A percentile compares a stretch with the other conserved stretches of the same genome.
Evolutionary conservation across 1,284 basidiomycete genomes (phyloP).

Genomic region (Cutaneotrichosporon curvatum): DNA sequence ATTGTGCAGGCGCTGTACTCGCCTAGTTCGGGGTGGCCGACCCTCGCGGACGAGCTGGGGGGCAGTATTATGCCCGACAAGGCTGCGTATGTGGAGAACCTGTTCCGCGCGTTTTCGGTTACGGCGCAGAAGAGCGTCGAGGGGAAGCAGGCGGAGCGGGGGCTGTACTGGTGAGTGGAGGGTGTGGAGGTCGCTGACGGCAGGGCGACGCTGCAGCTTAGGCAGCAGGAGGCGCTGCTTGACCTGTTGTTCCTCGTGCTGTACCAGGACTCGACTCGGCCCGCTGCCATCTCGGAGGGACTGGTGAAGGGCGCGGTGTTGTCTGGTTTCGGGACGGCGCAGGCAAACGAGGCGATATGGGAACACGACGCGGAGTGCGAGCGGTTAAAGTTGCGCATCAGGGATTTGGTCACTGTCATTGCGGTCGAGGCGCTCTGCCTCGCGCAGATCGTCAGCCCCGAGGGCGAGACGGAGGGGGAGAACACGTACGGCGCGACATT

Average conservation of each 20-base stretch:
- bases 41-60: conserved; percentile 13
- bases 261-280: conserved; percentile 28
- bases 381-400: conserved; percentile 24
- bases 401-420: conserved; percentile 34
- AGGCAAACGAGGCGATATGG: conserved; percentile 38
- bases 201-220: conserved; percentile 37
- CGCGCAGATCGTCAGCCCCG: conserved; percentile 26
- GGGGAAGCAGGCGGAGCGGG: conserved; percentile 14
- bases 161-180: conserved; percentile 29
- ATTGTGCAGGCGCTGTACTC: conserved; percentile 25
- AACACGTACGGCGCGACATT: conserved; percentile 22
- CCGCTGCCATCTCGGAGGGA: conserved; percentile 32
- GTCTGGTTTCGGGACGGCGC: conserved; percentile 34
- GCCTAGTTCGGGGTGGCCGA: conserved; percentile 1
- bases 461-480: conserved; percentile 11
- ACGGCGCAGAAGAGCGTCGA: conserved; percentile 29
- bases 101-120: conserved; percentile 32
- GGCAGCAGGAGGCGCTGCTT: conserved; percentile 31
- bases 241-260: conserved; percentile 37
- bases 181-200: background rate
- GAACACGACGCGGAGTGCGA: conserved; percentile 26
- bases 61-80: conserved; percentile 26
- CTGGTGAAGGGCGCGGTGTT: conserved; percentile 31
- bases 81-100: conserved; percentile 29
- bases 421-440: conserved; percentile 34